phyloP scores from a whole-genome alignment of 139 green algal species.

The Astrephomene gubernaculifera region DNA sequence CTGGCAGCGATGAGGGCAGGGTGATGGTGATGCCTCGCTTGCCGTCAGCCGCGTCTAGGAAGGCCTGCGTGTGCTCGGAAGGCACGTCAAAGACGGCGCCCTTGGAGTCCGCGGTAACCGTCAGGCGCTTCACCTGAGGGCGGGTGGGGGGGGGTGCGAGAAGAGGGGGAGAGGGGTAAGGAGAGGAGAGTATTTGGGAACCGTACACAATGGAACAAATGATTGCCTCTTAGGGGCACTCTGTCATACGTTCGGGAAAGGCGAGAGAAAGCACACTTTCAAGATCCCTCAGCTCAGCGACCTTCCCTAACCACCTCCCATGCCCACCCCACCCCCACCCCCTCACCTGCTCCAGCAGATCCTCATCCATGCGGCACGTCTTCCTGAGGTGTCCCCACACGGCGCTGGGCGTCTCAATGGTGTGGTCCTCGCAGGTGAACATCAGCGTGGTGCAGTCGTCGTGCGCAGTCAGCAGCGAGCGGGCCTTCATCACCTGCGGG shows the following conservation, averaged over 20 bases:
- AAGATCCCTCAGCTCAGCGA: too few relatives aligned
- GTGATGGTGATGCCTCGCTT: constrained; percentile 43
- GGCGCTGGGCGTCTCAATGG: constrained; percentile 56
- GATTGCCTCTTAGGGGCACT: too few relatives aligned
- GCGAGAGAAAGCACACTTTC: too few relatives aligned
- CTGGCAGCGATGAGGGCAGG: constrained; percentile 66
- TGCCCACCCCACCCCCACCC: background rate
- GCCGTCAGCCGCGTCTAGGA: constrained; percentile 59
- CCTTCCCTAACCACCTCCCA: too few relatives aligned
- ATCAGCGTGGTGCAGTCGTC: constrained; percentile 88
- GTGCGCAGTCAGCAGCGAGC: constrained; percentile 89
- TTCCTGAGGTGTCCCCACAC: constrained; percentile 83
- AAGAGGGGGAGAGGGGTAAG: background rate
- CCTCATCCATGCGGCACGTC: constrained; percentile 44
- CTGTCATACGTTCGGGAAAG: too few relatives aligned
- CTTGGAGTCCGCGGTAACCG: constrained; percentile 80
- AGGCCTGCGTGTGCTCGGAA: constrained; percentile 57
- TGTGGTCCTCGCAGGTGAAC: constrained; percentile 33
- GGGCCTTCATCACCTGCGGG: constrained; percentile 66
- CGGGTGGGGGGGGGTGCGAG: background rate
- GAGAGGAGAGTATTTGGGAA: background rate
- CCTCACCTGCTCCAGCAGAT: constrained; percentile 64
- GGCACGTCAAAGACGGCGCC: constrained; percentile 96
- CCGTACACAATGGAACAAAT: too few relatives aligned
- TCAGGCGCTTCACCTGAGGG: constrained; percentile 82